A percentile compares a stretch with the other conserved stretches of the same genome.
These are phyloP conservation scores for Pseudonitzschia multiseries DNA, from an alignment of 108 stramenopile species.

Conservation along the genomic window DNA sequence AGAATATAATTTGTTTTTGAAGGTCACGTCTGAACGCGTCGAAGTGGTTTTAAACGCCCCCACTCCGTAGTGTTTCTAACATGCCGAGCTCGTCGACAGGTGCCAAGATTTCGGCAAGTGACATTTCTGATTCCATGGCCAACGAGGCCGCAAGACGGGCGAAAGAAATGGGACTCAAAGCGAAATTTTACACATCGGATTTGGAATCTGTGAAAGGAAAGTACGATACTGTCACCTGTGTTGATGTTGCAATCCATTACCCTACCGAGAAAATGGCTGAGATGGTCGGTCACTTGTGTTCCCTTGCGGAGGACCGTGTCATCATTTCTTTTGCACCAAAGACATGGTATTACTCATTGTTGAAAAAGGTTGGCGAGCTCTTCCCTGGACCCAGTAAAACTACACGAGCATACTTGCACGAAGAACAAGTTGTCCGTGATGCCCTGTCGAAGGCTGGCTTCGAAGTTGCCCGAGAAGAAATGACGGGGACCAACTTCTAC, in stretches of 20 bases:
- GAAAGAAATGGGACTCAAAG: conserved; percentile 74
- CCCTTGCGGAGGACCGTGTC: conserved; percentile 79
- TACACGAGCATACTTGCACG: conserved; percentile 94
- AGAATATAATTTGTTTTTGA: conserved; percentile 28
- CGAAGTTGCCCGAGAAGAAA: conserved; percentile 84
- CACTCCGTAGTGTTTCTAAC: background rate
- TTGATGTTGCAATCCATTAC: conserved; percentile 98
- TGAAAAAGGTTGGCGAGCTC: conserved; percentile 95
- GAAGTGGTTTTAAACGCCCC: too few relatives aligned
- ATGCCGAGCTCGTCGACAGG: conserved; percentile 39
- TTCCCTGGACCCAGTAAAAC: conserved; percentile 97
- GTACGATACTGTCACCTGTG: conserved; percentile 95
- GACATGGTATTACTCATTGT: conserved; percentile 90
- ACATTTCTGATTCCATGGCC: conserved; percentile 94
- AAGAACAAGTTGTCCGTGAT: conserved; percentile 82
- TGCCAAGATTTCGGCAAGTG: conserved; percentile 86
- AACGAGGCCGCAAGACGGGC: conserved; percentile 88
- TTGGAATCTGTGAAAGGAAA: conserved; percentile 89
- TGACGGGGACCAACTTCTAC: conserved; percentile 97
- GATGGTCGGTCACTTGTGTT: conserved; percentile 89
- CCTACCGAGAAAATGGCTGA: conserved; percentile 93
- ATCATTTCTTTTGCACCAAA: conserved; percentile 96
- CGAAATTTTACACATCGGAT: conserved; percentile 92
- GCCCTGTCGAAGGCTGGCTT: conserved; percentile 87
- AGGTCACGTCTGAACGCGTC: background rate